Evolutionary conservation across 108 stramenopile genomes (phyloP), one percentile per base, ranked within the genome.

Genomic region (Nannochloropsis oceanica): DNA sequence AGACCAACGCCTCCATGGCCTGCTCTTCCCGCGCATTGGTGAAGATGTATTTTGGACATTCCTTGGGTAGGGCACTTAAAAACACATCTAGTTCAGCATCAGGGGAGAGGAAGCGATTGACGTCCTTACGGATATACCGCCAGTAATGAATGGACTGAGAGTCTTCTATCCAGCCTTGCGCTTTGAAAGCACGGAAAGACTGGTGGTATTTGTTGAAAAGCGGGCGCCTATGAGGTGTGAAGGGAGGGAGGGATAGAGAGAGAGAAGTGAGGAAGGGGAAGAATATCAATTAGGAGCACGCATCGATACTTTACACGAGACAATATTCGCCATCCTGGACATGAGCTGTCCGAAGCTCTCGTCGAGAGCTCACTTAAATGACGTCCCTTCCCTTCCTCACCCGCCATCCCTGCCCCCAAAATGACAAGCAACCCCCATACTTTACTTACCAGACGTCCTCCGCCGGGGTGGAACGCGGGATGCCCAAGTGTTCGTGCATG

Each of bases 181-280:
- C 43, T 42, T 83, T n/a, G 25, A 83, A 42, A 43, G 34, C 83
- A 20, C 83, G 83, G 20, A 83, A 42, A 27, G 83, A 42, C 8
- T 89, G 88, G 83, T 89, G 85, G 83, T 89, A 89, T 82, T 89
- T 89, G 73, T 85, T 25, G 34, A 89, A 89, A 22, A 89, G 83
- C 27, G 88, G 88, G 12, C 44, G 79, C 88, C 88, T 73, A 5
- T 73, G 34, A 5, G 34, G 34, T 1, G 5, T 1, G 34, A 34
- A 34, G 34, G 34, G 34, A 34, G 34, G 34, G 34, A 34, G 34
- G 34, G 34, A 34, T 1, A 5, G 34, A 34, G 34, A 5, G 34
- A 34, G 34, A 5, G 34, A 34, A 34, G 34, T 1, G 34, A 34
- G 34, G 34, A 5, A 34, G 34, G 34, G 34, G 34, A 34, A 34